These are phyloP conservation scores for Dunaliella primolecta DNA, from an alignment of 139 green algal genomes.

Conservation along the genomic window DNA sequence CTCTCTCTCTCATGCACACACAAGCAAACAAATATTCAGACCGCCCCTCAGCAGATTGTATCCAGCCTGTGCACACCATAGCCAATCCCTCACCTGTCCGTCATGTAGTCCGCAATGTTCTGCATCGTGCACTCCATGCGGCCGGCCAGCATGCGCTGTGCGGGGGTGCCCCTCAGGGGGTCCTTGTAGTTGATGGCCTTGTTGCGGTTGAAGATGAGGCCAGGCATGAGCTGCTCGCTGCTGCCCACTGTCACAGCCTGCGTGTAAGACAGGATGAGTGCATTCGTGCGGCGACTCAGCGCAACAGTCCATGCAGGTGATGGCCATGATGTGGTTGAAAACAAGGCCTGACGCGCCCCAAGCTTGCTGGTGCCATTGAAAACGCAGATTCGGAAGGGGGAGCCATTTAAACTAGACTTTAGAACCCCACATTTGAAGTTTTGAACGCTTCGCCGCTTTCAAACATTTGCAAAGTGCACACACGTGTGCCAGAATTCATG, in stretches of 20 bases:
- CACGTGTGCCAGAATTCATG: too few relatives aligned
- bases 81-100: conserved; percentile 20
- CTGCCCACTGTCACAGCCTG: conserved; percentile 33
- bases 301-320: conserved; percentile 52
- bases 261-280: too few relatives aligned
- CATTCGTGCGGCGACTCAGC: too few relatives aligned
- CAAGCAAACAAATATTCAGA: too few relatives aligned
- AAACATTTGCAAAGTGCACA: too few relatives aligned
- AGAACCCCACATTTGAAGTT: too few relatives aligned
- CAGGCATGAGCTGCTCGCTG: conserved; percentile 73
- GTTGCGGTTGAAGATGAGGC: conserved; percentile 97
- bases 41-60: too few relatives aligned
- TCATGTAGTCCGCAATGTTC: conserved; percentile 86
- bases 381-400: too few relatives aligned
- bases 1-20: too few relatives aligned
- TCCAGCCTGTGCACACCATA: too few relatives aligned
- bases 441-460: too few relatives aligned
- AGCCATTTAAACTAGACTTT: too few relatives aligned
- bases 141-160: conserved; percentile 54
- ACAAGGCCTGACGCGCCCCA: conserved; percentile 91
- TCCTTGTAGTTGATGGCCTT: conserved; percentile 71
- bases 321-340: conserved; percentile 94
- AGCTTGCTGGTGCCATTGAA: conserved; percentile 43
- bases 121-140: conserved; percentile 98
- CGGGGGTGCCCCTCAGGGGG: conserved; percentile 30